Conservation (phyloP, 164 flowering plant genomes). For the Vitis rotundifolia region DNA sequence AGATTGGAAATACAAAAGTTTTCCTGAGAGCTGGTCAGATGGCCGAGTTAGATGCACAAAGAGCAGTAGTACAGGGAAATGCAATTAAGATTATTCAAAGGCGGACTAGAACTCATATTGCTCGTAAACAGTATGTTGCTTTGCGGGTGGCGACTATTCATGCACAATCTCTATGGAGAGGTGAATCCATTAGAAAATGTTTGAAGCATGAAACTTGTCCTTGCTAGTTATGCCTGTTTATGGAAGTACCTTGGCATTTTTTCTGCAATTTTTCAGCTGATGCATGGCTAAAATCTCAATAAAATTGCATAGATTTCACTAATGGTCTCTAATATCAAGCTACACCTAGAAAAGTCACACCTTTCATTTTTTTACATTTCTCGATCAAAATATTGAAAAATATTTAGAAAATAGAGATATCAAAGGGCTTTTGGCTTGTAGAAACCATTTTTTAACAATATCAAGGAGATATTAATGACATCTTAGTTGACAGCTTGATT, state of each 20-base stretch:
- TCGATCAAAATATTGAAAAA: too few species aligned
- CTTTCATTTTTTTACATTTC: too few species aligned
- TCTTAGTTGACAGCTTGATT: too few species aligned
- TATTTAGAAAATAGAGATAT: too few species aligned
- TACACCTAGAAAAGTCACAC: too few species aligned
- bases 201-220: neutral
- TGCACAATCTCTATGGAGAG: conserved; percentile 72
- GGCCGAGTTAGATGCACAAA: conserved; percentile 89
- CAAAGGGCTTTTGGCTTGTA: too few species aligned
- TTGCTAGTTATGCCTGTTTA: neutral
- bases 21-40: conserved; percentile 91
- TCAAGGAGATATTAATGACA: too few species aligned
- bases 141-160: conserved; percentile 51
- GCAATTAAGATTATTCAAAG: conserved; percentile 70
- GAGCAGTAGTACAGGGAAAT: conserved; percentile 52
- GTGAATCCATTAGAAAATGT: conserved; percentile 33
- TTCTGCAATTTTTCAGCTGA: neutral
- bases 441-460: too few species aligned
- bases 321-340: too few species aligned
- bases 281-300: neutral
- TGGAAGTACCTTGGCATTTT: neutral
- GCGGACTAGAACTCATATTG: conserved; percentile 49
- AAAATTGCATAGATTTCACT: too few species aligned
- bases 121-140: conserved; percentile 53
- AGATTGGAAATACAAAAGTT: conserved; percentile 86